Base-by-base conservation (phyloP, 768 basidiomycete genomes). In the Boletus fagicola region DNA sequence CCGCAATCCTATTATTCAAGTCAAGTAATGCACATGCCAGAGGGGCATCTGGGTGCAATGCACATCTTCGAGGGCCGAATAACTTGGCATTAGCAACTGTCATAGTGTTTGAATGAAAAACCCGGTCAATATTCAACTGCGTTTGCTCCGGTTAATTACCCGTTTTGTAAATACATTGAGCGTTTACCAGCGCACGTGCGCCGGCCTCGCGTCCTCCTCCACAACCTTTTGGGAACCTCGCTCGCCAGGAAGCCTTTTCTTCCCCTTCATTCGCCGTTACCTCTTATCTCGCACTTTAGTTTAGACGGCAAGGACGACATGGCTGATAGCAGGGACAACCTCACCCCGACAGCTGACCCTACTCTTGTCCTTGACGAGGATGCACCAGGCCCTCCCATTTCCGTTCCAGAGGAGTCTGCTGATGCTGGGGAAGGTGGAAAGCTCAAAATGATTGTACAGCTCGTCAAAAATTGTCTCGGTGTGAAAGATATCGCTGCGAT, bases 401-500 rank as follows among this genome's bases (percentile, higher is more conserved):
- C 87, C 15, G 80, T 91, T 5, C 85, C 87, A 56, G 89, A 91
- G 51, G 88, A 91, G 61, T 70, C 80, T 42, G 80, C 77, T 42
- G 90, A 92, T 56, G 67, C 79, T 42, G 88, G 90, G 33, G 95
- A 98, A 71, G 91, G 92, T 58, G 90, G 92, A 47, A 95, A 90
- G 80, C 78, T 97, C 58, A 94, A 90, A 82, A 94, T 95, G 86
- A 92, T 98, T 49, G 78, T 98, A 18, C 86, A 89, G 68, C 83
- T 98, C 53, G 84, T 95, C 62, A 94, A 93, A 78, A 92, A 88
- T 74, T 94, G 83, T 65, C 78, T 97, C 33, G 94, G 94, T 7
- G 93, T 96, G 44, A 94, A 95, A 75, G 95, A 97, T 69, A 92
- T 98, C 60, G 94, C 94, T 60, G 80, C 94, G 33, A 91, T 97